Conservation (phyloP, 2,329 filamentous ascomycete genomes). For the Dactylellina sp. region DNA sequence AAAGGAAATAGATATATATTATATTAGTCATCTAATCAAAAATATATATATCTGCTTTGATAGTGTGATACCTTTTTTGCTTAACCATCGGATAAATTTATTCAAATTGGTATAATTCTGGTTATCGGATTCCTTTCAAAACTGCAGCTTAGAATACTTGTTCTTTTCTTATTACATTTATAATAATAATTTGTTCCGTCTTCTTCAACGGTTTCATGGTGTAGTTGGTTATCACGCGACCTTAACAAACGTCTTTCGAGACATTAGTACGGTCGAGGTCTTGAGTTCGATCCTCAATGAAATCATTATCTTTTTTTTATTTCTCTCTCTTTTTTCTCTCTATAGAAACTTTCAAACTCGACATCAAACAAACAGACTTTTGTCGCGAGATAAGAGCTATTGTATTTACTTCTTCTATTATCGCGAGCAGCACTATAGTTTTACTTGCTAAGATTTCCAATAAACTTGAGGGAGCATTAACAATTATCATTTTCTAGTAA, state of each 20-base stretch:
- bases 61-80: no score
- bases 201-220: slow-evolving; percentile 47
- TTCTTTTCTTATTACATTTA: not conserved
- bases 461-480: no score
- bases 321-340: not conserved
- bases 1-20: no score
- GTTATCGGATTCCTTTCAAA: no score
- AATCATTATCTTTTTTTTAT: slow-evolving; percentile 38
- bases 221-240: slow-evolving; percentile 57
- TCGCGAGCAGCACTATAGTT: no score
- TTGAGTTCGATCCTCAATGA: slow-evolving; percentile 57
- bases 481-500: slow-evolving; percentile 15
- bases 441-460: no score
- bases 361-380: not conserved
- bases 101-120: no score
- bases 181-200: not conserved
- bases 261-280: slow-evolving; percentile 48
- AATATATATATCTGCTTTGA: no score
- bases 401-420: no score
- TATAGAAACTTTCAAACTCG: not conserved
- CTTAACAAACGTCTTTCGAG: slow-evolving; percentile 45
- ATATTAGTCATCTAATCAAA: no score
- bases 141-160: no score
- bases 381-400: not conserved
- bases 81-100: no score